A percentile compares a stretch with the other conserved stretches of the same genome.
phyloP scores from a whole-genome alignment of 164 flowering plant species.

The Magnolia officinalis region DNA sequence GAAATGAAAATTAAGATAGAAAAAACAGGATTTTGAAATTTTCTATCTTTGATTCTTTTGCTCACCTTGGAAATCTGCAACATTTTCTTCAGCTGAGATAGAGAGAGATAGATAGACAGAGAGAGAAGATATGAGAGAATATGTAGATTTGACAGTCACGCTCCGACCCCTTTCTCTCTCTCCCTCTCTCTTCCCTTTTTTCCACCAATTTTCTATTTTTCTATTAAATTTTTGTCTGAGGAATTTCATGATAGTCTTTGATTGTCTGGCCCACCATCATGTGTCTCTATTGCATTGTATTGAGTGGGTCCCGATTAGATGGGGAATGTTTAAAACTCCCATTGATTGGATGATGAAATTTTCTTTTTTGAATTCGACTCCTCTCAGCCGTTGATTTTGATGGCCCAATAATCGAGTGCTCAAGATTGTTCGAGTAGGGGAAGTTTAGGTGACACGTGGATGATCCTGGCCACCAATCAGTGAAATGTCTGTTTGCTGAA shows the following conservation, averaged over 20 bases:
- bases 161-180: constrained; percentile 6
- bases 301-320: not conserved
- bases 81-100: constrained; percentile 25
- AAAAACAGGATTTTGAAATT: not conserved
- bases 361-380: no score
- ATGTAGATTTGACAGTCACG: constrained; percentile 23
- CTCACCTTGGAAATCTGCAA: constrained; percentile 52
- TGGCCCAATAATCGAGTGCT: no score
- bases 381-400: no score
- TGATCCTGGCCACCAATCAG: no score
- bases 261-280: not conserved
- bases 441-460: no score
- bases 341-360: no score
- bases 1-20: not conserved
- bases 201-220: not conserved
- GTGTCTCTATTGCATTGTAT: not conserved
- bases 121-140: constrained; percentile 14
- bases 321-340: no score
- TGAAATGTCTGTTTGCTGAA: no score
- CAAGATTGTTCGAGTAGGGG: no score
- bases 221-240: not conserved
- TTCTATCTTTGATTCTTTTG: not conserved
- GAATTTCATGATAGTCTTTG: no score
- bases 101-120: constrained; percentile 1
- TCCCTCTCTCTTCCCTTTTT: constrained; percentile 1